These are phyloP conservation scores for Elaphomyces granulatus DNA, from an alignment of 495 filamentous ascomycete genomes.

Conservation along the genomic window DNA sequence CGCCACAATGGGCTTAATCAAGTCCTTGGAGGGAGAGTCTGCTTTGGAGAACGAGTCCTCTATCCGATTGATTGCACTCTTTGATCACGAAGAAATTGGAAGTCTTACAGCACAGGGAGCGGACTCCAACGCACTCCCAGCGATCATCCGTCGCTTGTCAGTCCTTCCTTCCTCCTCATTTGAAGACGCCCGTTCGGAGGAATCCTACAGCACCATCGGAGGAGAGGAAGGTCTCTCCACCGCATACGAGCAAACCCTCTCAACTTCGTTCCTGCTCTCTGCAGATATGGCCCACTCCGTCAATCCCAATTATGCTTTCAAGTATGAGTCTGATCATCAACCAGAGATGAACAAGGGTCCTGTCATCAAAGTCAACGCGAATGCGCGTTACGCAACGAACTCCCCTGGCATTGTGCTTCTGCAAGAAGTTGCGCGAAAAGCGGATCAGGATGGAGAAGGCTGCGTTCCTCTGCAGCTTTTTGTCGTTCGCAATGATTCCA, in stretches of 20 bases:
- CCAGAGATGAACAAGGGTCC: conserved; percentile 94
- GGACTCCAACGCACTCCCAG: conserved; percentile 79
- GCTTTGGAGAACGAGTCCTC: conserved; percentile 57
- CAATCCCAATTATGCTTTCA: conserved; percentile 82
- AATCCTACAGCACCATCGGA: conserved; percentile 34
- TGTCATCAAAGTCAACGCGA: conserved; percentile 97
- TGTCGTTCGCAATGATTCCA: conserved; percentile 88
- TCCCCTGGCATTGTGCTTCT: conserved; percentile 86
- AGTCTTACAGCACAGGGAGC: conserved; percentile 85
- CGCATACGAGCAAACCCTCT: conserved; percentile 84
- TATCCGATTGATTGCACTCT: conserved; percentile 81
- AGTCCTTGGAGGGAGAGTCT: conserved; percentile 47
- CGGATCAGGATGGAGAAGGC: conserved; percentile 28
- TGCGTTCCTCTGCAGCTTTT: conserved; percentile 85
- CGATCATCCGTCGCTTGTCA: conserved; percentile 76
- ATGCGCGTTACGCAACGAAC: conserved; percentile 91
- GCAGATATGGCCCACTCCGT: conserved; percentile 96
- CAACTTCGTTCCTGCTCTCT: conserved; percentile 86
- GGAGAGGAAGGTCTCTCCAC: conserved; percentile 42
- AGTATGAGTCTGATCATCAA: conserved; percentile 82
- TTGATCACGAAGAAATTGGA: conserved; percentile 97
- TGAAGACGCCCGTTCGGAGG: conserved; percentile 30
- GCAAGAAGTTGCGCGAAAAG: conserved; percentile 67
- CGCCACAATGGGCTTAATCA: conserved; percentile 63
- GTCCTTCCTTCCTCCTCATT: conserved; percentile 45